Conservation (phyloP, 139 green algal species). For the Chlorella sp. region DNA sequence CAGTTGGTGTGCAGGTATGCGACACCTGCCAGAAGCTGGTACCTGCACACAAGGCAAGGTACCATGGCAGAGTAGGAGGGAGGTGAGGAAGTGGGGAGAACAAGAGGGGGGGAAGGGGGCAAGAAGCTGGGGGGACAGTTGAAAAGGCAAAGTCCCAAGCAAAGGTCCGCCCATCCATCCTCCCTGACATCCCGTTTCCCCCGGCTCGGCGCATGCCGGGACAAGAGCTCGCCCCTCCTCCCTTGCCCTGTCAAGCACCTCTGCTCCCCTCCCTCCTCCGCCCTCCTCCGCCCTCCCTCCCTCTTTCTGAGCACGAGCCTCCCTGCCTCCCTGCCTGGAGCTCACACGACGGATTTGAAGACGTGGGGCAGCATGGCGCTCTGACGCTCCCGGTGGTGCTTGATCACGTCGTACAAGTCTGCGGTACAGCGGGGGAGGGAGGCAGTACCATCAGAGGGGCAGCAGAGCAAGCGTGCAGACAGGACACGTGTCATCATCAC, state of each 20-base stretch:
- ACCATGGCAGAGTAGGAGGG: not conserved
- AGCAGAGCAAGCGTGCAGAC: too few species aligned
- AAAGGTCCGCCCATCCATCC: too few species aligned
- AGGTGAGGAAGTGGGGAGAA: not conserved
- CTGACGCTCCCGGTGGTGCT: conserved; percentile 60
- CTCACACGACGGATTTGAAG: conserved; percentile 75
- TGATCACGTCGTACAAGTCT: conserved; percentile 85
- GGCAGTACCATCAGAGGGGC: too few species aligned
- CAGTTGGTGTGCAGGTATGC: conserved; percentile 68
- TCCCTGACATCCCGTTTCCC: too few species aligned
- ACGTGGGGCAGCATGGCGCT: conserved; percentile 62
- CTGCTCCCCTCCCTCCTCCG: too few species aligned
- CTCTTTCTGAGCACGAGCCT: too few species aligned
- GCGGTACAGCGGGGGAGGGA: not conserved
- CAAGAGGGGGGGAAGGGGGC: not conserved
- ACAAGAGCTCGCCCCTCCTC: too few species aligned
- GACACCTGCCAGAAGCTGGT: conserved; percentile 24
- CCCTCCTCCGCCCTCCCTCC: too few species aligned
- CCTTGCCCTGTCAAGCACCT: too few species aligned
- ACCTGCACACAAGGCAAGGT: not conserved
- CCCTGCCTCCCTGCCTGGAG: too few species aligned
- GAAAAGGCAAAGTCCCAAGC: too few species aligned
- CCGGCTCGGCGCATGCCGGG: not conserved
- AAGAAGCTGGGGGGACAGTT: not conserved
- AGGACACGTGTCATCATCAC: too few species aligned